phyloP scores from a whole-genome alignment of 495 filamentous ascomycete species.

The Penicillium fimorum region DNA sequence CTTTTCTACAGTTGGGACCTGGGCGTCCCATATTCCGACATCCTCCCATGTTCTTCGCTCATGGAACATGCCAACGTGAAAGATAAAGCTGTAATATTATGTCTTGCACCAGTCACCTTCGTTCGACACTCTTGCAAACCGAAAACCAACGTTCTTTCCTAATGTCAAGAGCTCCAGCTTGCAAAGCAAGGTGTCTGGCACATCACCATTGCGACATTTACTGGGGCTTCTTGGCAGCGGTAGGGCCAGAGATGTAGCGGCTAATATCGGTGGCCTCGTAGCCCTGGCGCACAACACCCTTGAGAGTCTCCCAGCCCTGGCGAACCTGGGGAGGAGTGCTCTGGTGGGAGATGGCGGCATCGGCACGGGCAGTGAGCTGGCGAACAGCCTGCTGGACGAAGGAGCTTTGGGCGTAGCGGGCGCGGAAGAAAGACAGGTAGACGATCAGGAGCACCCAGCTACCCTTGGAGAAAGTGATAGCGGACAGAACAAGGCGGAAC shows the following conservation, averaged over 20 bases:
- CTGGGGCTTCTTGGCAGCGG: slow-evolving; percentile 57
- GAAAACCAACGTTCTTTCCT: not conserved
- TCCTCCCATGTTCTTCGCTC: slow-evolving; percentile 8
- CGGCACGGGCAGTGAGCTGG: slow-evolving; percentile 68
- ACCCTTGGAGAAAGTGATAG: slow-evolving; percentile 80
- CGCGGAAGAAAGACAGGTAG: slow-evolving; percentile 91
- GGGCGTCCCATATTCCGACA: slow-evolving; percentile 8
- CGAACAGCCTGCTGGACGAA: slow-evolving; percentile 83
- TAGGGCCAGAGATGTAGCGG: slow-evolving; percentile 60
- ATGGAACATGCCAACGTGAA: slow-evolving; percentile 1
- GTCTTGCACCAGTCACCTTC: slow-evolving; percentile 4
- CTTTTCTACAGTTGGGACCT: slow-evolving; percentile 28
- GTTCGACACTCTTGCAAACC: not conserved
- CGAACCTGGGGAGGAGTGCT: slow-evolving; percentile 80
- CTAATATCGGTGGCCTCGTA: slow-evolving; percentile 75
- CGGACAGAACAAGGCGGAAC: slow-evolving; percentile 74
- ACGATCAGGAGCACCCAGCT: slow-evolving; percentile 82
- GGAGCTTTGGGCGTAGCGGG: slow-evolving; percentile 82
- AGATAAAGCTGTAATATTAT: slow-evolving; percentile 7
- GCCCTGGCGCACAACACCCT: slow-evolving; percentile 68
- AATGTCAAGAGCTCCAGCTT: not conserved
- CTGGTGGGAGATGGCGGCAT: slow-evolving; percentile 80
- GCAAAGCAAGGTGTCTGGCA: slow-evolving; percentile 2
- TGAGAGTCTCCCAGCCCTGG: slow-evolving; percentile 78
- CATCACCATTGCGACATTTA: slow-evolving; percentile 25